Percentiles rank a stretch among this genome's conserved stretches.
These are phyloP conservation scores for Agrostemma githago DNA, from an alignment of 148 eudicot genomes.

Conservation along the genomic window DNA sequence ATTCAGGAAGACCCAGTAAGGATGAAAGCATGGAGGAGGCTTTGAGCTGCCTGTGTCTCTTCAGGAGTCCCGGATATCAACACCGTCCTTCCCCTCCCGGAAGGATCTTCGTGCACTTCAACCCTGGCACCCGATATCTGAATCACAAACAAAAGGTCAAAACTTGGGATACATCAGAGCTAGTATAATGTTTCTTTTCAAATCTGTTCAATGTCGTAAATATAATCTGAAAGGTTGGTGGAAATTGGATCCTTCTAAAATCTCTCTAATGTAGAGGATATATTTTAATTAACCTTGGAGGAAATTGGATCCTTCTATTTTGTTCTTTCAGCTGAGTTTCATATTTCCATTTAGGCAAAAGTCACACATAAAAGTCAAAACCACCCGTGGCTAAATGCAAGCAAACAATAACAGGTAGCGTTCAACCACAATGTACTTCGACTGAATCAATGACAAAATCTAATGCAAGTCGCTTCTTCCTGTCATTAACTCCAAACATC, in stretches of 20 bases:
- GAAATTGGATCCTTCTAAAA: not conserved
- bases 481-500: no score
- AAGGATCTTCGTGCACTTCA: slow-evolving; percentile 45
- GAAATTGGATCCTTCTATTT: not conserved
- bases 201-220: not conserved
- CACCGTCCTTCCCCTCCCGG: slow-evolving; percentile 47
- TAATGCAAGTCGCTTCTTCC: no score
- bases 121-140: slow-evolving; percentile 92
- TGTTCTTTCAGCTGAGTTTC: not conserved
- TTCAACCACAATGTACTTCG: no score
- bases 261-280: not conserved
- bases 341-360: no score
- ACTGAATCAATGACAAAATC: no score
- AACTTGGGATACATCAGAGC: slow-evolving; percentile 1
- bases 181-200: not conserved
- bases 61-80: slow-evolving; percentile 76
- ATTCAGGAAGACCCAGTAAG: slow-evolving; percentile 47
- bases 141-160: slow-evolving; percentile 12
- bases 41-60: slow-evolving; percentile 84
- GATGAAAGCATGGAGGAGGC: slow-evolving; percentile 81
- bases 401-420: no score
- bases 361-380: no score
- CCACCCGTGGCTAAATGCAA: no score
- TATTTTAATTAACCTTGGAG: not conserved
- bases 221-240: not conserved